Conservation (phyloP, 257 asterid genomes). For the Ajuga chamaepitys region DNA sequence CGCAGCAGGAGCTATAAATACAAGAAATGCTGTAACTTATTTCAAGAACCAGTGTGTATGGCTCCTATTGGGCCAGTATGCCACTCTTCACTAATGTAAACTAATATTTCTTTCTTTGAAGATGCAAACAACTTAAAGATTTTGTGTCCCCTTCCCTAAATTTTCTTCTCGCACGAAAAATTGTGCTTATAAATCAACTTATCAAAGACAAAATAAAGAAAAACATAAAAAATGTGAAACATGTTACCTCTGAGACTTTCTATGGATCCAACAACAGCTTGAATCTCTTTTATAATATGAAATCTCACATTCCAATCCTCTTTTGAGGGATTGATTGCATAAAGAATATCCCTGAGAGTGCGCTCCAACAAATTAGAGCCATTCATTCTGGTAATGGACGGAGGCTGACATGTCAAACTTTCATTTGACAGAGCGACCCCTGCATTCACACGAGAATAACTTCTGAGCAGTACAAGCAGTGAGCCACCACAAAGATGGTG, state of each 20-base stretch:
- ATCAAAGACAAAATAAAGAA: background rate
- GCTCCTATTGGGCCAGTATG: background rate
- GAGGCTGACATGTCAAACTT: constrained; percentile 17
- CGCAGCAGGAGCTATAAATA: background rate
- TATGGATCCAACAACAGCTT: constrained; percentile 40
- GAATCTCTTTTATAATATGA: constrained; percentile 47
- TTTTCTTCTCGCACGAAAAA: background rate
- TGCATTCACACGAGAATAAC: constrained; percentile 15
- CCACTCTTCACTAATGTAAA: background rate
- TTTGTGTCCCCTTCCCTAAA: background rate
- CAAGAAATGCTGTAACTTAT: background rate
- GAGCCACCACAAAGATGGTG: background rate
- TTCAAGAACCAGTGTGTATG: background rate
- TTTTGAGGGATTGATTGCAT: constrained; percentile 38
- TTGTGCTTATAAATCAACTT: background rate
- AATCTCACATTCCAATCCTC: constrained; percentile 68
- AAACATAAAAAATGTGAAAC: constrained; percentile 8
- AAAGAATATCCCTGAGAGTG: constrained; percentile 45
- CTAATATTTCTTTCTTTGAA: background rate
- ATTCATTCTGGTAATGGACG: constrained; percentile 35
- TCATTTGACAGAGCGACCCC: constrained; percentile 13
- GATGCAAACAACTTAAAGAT: background rate
- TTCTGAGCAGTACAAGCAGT: background rate
- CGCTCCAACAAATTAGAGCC: constrained; percentile 39
- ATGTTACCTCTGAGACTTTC: constrained; percentile 77